Base-by-base conservation (phyloP, 306 rosid genomes). In the Lagenaria siceraria region DNA sequence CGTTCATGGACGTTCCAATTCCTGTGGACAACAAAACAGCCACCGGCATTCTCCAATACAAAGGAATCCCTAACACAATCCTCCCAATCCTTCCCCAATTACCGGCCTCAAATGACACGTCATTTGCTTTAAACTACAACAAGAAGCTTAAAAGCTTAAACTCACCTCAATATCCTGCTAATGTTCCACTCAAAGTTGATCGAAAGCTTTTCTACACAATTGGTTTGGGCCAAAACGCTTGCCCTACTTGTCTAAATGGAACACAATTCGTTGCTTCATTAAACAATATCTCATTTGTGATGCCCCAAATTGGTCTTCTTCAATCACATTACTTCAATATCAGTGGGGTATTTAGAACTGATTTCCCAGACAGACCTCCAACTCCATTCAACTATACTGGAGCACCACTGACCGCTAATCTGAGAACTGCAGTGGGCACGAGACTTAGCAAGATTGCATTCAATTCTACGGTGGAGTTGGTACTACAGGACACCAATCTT, bases 1-100 rank as follows among this genome's bases (percentile, higher is more conserved):
- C 92, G 33, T 90, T 90, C 74, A 85, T 90, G 89, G 98, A 93
- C 46, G 94, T 82, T 3, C 94, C 94, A 25, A 63, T 90, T 43
- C 71, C 92, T 10, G 82, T 90, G 33, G 94, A 93, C 82, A 89
- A 84, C 84, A 90, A 89, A 87, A 80, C 90, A 4, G 98, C 96
- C 58, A 86, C 96, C 18, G 98, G 88, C 6, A 93, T 93, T 79
- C 78, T 93, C 61, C 94, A 93, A 85, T 93, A 90, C 82, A 89
- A 80, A 82, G 89, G 87, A 25, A 76, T 89, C 54, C 90, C 95
- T 31, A 89, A 87, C 80, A 84, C 86, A 31, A 84, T 90, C 54
- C 85, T 93, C 21, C 98, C 98, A 36, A n/a, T 82, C 43, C 87
- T 90, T 76, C 94, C 96, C 10, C 74, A 77, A 66, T 62, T 90